Evolutionary conservation across 192 early-diverging fungal species (phyloP).

Genomic region (Podochytrium sp.): DNA sequence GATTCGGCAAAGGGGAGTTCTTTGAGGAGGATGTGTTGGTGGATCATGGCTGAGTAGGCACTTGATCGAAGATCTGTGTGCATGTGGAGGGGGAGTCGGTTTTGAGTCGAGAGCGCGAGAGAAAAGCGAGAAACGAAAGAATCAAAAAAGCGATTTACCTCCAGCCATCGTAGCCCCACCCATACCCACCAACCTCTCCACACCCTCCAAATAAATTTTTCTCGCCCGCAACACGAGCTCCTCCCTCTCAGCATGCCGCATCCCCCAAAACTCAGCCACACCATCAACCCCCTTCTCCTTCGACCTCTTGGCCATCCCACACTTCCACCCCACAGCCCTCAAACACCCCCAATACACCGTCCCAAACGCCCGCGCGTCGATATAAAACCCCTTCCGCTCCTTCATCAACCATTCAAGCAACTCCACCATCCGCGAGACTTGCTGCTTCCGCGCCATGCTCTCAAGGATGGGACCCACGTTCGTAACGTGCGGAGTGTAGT

Average conservation of each 20-base stretch:
- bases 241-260: not conserved
- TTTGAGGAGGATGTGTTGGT: not conserved
- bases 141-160: not conserved
- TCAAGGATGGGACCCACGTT: slow-evolving; percentile 2
- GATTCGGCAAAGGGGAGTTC: not conserved
- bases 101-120: no score
- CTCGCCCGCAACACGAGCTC: not conserved
- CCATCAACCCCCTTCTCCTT: not conserved
- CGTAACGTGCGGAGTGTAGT: slow-evolving; percentile 1
- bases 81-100: no score
- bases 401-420: not conserved
- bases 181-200: not conserved
- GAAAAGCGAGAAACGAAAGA: not conserved
- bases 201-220: not conserved
- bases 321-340: not conserved
- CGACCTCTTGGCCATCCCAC: not conserved
- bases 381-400: no score
- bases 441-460: not conserved
- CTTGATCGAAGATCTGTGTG: not conserved
- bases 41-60: not conserved
- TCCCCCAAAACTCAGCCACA: no score
- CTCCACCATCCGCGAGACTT: not conserved
- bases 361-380: not conserved
- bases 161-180: not conserved
- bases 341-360: slow-evolving; percentile 14